These are phyloP conservation scores for Aspergillus bertholletiae DNA, from an alignment of 495 filamentous ascomycete genomes.

Conservation along the genomic window DNA sequence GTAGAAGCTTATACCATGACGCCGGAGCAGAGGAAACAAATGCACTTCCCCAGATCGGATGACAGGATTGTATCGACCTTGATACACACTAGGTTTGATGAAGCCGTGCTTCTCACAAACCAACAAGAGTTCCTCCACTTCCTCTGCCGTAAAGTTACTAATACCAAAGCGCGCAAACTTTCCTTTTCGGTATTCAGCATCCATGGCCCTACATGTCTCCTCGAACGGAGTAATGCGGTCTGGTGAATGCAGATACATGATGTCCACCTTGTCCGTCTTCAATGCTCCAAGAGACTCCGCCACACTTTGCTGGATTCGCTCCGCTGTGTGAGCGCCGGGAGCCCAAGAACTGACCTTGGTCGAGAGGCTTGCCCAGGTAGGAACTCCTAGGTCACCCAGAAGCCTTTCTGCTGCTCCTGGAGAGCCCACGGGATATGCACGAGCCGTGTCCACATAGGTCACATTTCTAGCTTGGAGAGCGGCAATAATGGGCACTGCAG, in stretches of 20 bases:
- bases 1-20: constrained; percentile 42
- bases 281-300: constrained; percentile 9
- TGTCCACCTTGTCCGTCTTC: constrained; percentile 30
- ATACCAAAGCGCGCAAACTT: constrained; percentile 42
- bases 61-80: constrained; percentile 47
- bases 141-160: constrained; percentile 41
- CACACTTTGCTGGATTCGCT: background rate
- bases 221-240: constrained; percentile 41
- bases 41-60: constrained; percentile 36
- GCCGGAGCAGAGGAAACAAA: constrained; percentile 41
- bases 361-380: background rate
- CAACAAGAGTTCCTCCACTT: constrained; percentile 40
- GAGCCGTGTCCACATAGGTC: background rate
- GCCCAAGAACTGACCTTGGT: background rate
- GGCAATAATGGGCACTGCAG: background rate
- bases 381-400: background rate
- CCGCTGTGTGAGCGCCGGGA: background rate
- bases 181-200: constrained; percentile 33
- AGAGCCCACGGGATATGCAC: background rate
- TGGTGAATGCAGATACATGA: constrained; percentile 43
- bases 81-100: constrained; percentile 44
- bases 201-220: constrained; percentile 36
- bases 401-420: background rate
- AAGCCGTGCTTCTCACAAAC: constrained; percentile 39
- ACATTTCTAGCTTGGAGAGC: background rate